These are phyloP conservation scores for Tricharina praecox DNA, from an alignment of 495 filamentous ascomycete genomes.

Conservation along the genomic window DNA sequence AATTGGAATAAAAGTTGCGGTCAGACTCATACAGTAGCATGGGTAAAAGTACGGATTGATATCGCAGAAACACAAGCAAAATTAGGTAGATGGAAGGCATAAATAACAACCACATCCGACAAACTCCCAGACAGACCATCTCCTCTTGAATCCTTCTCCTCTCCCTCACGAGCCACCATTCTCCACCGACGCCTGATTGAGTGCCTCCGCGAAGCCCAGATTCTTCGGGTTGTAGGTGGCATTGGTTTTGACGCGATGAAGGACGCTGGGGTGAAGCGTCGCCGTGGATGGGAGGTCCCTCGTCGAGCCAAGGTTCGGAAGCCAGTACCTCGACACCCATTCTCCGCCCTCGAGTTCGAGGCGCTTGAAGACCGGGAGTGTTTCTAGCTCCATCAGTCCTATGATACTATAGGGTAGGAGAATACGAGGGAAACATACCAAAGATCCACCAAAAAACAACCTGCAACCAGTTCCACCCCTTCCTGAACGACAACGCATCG, in stretches of 20 bases:
- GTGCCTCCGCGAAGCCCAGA: not conserved
- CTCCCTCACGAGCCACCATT: too few species aligned
- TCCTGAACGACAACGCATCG: constrained; percentile 21
- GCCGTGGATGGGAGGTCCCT: constrained; percentile 8
- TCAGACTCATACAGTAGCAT: too few species aligned
- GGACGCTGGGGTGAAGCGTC: constrained; percentile 16
- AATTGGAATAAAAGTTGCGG: too few species aligned
- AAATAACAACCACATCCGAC: too few species aligned
- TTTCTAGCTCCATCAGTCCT: constrained; percentile 15
- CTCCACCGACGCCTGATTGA: not conserved
- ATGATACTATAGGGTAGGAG: not conserved
- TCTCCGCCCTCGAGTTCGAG: constrained; percentile 24
- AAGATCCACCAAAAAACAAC: constrained; percentile 28
- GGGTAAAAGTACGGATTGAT: too few species aligned
- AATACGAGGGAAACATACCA: constrained; percentile 12
- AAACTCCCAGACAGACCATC: too few species aligned
- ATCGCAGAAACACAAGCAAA: too few species aligned
- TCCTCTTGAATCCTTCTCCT: too few species aligned
- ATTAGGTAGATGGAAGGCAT: too few species aligned
- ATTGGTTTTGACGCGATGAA: not conserved
- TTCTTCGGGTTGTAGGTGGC: constrained; percentile 1
- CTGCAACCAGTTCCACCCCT: constrained; percentile 16
- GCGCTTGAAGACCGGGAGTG: constrained; percentile 28
- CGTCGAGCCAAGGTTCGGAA: constrained; percentile 17
- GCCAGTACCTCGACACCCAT: constrained; percentile 20